phyloP scores from a whole-genome alignment of 2,329 filamentous ascomycete species.

The Fusarium sp. region DNA sequence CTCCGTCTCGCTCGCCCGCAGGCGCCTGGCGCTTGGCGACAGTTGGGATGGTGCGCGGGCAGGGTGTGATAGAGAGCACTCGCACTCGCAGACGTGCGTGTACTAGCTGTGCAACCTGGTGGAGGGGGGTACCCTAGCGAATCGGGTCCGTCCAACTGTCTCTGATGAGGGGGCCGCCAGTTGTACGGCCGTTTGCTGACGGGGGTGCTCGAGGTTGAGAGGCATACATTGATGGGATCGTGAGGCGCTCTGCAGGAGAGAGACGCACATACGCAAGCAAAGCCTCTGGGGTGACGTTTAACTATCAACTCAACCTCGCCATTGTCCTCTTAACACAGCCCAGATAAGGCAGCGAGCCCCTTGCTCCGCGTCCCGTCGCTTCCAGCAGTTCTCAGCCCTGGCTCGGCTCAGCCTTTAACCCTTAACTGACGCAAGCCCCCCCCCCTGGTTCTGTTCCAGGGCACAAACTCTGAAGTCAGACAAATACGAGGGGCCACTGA shows the following conservation, averaged over 20 bases:
- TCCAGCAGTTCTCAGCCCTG: not conserved
- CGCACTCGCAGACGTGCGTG: slow-evolving; percentile 13
- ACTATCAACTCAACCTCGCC: not conserved
- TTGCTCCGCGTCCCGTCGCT: slow-evolving; percentile 1
- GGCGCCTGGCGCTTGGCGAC: slow-evolving; percentile 37
- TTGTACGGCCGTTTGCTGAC: slow-evolving; percentile 8
- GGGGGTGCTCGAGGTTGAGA: not conserved
- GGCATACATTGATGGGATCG: not conserved
- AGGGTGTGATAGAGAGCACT: slow-evolving; percentile 24
- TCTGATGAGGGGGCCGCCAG: not conserved
- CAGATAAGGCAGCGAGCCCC: not conserved
- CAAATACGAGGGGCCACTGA: slow-evolving; percentile 34
- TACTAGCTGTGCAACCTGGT: slow-evolving; percentile 20
- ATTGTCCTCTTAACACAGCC: not conserved
- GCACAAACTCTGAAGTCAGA: slow-evolving; percentile 10
- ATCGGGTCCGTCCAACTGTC: slow-evolving; percentile 24
- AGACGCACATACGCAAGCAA: not conserved
- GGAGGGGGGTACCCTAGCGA: slow-evolving; percentile 23
- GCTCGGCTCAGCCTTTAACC: not conserved
- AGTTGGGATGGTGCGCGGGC: slow-evolving; percentile 33
- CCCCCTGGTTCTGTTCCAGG: slow-evolving; percentile 22
- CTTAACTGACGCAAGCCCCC: slow-evolving; percentile 5
- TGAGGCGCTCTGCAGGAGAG: not conserved
- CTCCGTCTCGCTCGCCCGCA: slow-evolving; percentile 7
- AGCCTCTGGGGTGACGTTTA: not conserved